A percentile compares a stretch with the other conserved stretches of the same genome.
Evolutionary conservation across 73 alveolate species (phyloP).

Genomic region (Symbiodinium natans): DNA sequence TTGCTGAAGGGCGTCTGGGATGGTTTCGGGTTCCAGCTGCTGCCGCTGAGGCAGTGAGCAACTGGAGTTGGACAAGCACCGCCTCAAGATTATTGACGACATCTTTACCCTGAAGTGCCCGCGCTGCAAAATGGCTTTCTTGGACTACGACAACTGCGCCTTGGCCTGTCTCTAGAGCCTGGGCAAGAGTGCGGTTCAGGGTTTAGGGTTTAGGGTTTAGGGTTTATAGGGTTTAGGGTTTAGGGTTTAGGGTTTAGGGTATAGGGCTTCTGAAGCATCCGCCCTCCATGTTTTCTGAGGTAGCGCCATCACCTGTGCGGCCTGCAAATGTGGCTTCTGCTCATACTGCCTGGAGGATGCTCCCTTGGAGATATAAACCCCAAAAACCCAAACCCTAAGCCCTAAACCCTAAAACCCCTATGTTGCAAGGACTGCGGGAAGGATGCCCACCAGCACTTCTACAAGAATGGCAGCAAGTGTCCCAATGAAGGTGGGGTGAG

Average conservation of each 20-base stretch:
- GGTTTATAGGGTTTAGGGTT: too few species aligned
- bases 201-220: too few species aligned
- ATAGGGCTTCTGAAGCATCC: background rate
- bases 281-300: background rate
- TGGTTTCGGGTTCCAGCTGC: background rate
- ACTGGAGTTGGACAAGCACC: slow-evolving; percentile 77
- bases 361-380: too few species aligned
- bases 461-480: slow-evolving; percentile 68
- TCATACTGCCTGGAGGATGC: slow-evolving; percentile 61
- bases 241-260: too few species aligned
- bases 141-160: slow-evolving; percentile 83
- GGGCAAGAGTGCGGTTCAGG: too few species aligned
- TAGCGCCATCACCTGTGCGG: slow-evolving; percentile 68
- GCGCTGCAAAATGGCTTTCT: slow-evolving; percentile 55
- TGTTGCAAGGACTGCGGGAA: slow-evolving; percentile 90
- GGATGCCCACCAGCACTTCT: slow-evolving; percentile 74
- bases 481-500: slow-evolving; percentile 41
- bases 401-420: too few species aligned
- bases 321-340: slow-evolving; percentile 84
- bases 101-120: slow-evolving; percentile 80
- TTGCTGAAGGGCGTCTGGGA: background rate
- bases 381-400: too few species aligned
- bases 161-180: background rate
- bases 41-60: slow-evolving; percentile 14
- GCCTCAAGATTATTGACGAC: slow-evolving; percentile 76